These are phyloP conservation scores for Herpetomonas tarakana DNA, from an alignment of 208 protist species.

Conservation along the genomic window DNA sequence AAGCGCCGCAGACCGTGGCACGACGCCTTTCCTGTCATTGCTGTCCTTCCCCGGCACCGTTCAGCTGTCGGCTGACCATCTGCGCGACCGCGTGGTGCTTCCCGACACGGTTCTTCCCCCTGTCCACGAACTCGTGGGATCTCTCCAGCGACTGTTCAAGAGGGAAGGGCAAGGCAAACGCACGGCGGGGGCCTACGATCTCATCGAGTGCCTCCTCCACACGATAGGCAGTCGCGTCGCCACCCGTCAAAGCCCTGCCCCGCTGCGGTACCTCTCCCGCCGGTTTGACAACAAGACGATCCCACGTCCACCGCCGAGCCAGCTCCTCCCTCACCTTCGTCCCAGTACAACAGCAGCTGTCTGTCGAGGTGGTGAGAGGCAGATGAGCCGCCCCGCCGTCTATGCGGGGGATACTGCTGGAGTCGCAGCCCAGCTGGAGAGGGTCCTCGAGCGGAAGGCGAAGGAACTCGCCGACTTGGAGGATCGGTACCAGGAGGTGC, in stretches of 20 bases:
- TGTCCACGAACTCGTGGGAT: constrained; percentile 1
- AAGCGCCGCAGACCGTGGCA: background rate
- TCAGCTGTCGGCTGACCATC: background rate
- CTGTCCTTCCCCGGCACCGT: constrained; percentile 1
- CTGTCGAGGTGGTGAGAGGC: too few relatives aligned
- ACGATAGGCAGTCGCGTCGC: too few relatives aligned
- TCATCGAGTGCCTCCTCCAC: constrained; percentile 15
- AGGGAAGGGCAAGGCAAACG: background rate
- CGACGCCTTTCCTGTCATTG: background rate
- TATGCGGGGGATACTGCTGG: background rate
- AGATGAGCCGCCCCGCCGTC: too few relatives aligned
- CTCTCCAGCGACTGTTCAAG: constrained; percentile 5
- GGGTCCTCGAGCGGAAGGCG: background rate
- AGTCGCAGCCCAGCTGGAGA: too few relatives aligned
- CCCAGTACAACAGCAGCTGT: too few relatives aligned
- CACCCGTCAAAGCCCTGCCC: too few relatives aligned
- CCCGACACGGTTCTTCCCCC: background rate
- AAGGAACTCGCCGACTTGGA: background rate
- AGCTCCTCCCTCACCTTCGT: too few relatives aligned
- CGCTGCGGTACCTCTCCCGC: background rate
- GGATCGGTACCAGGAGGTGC: background rate
- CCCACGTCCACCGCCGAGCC: background rate
- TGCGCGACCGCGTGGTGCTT: constrained; percentile 2
- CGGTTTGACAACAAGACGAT: background rate
- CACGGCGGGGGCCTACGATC: background rate